phyloP scores from a whole-genome alignment of 2,329 filamentous ascomycete genomes.

The Aspergillus fischeri region DNA sequence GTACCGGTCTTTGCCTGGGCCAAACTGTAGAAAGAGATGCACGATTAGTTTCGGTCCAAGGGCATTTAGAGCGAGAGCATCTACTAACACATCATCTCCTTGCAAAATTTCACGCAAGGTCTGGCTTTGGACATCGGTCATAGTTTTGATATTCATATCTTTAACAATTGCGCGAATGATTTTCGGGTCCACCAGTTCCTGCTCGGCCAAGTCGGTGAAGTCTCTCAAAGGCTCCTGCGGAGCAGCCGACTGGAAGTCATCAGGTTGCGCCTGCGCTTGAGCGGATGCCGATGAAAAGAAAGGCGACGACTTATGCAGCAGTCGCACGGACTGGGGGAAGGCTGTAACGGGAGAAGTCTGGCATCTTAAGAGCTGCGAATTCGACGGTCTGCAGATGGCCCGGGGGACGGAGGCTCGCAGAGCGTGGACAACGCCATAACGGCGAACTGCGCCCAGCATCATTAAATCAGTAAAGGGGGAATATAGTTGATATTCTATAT shows the following conservation, averaged over 20 bases:
- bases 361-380: conserved; percentile 26
- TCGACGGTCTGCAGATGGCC: conserved; percentile 24
- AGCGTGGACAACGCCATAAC: conserved; percentile 34
- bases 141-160: conserved; percentile 71
- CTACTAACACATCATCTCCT: conserved; percentile 74
- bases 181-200: conserved; percentile 54
- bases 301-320: conserved; percentile 29
- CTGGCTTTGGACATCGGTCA: conserved; percentile 88
- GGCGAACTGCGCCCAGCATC: conserved; percentile 40
- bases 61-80: neutral
- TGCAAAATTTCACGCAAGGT: conserved; percentile 77
- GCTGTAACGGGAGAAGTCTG: conserved; percentile 17
- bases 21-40: conserved; percentile 50
- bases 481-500: neutral
- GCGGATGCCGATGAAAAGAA: conserved; percentile 22
- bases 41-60: conserved; percentile 15
- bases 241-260: conserved; percentile 9
- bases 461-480: conserved; percentile 8
- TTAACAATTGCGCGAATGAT: conserved; percentile 66
- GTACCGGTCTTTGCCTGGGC: conserved; percentile 97
- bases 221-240: conserved; percentile 24
- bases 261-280: conserved; percentile 19
- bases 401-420: conserved; percentile 32
- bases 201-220: conserved; percentile 37
- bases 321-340: conserved; percentile 17